Percentiles rank a stretch among this genome's conserved stretches.
Evolutionary conservation across 2,329 filamentous ascomycete species (phyloP).

Genomic region (Paraphoma chrysanthemicola): DNA sequence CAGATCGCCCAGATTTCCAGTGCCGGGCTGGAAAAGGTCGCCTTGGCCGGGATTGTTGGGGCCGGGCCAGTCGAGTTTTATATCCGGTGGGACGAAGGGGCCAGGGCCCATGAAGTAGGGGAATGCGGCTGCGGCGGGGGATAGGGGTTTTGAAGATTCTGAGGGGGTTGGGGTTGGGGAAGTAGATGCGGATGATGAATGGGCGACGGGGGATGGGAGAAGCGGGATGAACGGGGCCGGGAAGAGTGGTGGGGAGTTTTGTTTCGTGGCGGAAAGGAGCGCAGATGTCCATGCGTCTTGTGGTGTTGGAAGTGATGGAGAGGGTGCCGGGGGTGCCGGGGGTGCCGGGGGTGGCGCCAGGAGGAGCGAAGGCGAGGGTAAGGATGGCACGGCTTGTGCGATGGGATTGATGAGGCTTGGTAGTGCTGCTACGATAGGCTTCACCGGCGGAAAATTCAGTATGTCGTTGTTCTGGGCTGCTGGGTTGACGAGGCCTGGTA

Average conservation of each 20-base stretch:
- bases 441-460: too few species aligned
- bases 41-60: background rate
- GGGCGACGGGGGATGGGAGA: background rate
- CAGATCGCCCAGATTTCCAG: too few species aligned
- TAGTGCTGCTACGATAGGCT: too few species aligned
- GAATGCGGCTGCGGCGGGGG: slow-evolving; percentile 9
- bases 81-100: slow-evolving; percentile 20
- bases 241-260: background rate
- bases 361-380: too few species aligned
- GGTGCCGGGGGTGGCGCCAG: too few species aligned
- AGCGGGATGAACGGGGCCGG: background rate
- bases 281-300: too few species aligned
- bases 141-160: background rate
- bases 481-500: too few species aligned
- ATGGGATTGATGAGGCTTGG: too few species aligned
- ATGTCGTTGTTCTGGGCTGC: too few species aligned
- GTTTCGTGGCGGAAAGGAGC: background rate
- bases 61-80: slow-evolving; percentile 15
- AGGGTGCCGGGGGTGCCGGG: too few species aligned
- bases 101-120: slow-evolving; percentile 25
- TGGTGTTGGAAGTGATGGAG: too few species aligned
- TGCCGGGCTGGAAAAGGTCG: background rate
- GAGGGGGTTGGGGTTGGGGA: background rate
- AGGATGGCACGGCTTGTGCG: too few species aligned
- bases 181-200: background rate